Evolutionary conservation across 148 eudicot genomes (phyloP).

Genomic region (Amaranthus hypochondriacus): DNA sequence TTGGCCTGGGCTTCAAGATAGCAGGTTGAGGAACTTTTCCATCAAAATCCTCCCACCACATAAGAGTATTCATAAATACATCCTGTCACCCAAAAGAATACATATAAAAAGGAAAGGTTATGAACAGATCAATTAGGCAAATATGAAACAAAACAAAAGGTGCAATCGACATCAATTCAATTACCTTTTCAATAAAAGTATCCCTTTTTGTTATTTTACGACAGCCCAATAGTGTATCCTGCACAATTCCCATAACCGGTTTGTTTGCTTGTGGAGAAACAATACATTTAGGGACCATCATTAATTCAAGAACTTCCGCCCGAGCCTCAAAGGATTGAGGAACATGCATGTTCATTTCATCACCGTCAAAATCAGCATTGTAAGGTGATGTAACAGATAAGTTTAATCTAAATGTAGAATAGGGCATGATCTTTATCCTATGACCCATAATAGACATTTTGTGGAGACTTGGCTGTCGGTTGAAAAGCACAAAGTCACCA

Average conservation of each 20-base stretch:
- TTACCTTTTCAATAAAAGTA: slow-evolving; percentile 94
- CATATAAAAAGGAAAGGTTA: not conserved
- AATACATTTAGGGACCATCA: slow-evolving; percentile 99
- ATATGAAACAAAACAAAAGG: not conserved
- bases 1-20: slow-evolving; percentile 94
- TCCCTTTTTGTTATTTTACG: slow-evolving; percentile 97
- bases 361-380: slow-evolving; percentile 99
- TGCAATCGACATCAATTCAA: not conserved
- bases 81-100: slow-evolving; percentile 43
- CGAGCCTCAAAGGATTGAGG: slow-evolving; percentile 99
- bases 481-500: slow-evolving; percentile 96
- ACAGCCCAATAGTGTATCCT: slow-evolving; percentile 93
- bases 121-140: not conserved
- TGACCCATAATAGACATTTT: slow-evolving; percentile 99
- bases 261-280: slow-evolving; percentile 95
- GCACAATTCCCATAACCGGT: slow-evolving; percentile 99
- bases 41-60: slow-evolving; percentile 99
- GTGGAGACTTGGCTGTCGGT: slow-evolving; percentile 98
- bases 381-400: slow-evolving; percentile 95
- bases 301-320: slow-evolving; percentile 94
- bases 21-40: slow-evolving; percentile 94
- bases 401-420: slow-evolving; percentile 90
- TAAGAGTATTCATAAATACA: slow-evolving; percentile 93
- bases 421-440: slow-evolving; percentile 96
- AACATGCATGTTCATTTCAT: slow-evolving; percentile 99